Evolutionary conservation across 2,329 filamentous ascomycete species (phyloP).

Genomic region (Fusarium praegraminearum): DNA sequence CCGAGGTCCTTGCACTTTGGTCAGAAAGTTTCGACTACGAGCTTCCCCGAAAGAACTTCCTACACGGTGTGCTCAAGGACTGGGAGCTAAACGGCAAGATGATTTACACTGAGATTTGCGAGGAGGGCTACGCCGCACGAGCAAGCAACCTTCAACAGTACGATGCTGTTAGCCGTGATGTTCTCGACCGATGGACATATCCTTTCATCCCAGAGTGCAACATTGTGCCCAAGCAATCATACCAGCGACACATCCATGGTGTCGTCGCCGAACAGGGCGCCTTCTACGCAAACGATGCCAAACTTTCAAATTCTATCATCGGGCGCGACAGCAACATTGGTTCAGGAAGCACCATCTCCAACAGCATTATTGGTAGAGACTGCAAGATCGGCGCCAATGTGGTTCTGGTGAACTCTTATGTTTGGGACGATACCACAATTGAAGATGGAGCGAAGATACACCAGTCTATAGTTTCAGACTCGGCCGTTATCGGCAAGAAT

Average conservation of each 20-base stretch:
- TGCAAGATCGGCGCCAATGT: slow-evolving; percentile 91
- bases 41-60: slow-evolving; percentile 85
- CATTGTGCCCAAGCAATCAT: slow-evolving; percentile 80
- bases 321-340: slow-evolving; percentile 82
- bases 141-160: slow-evolving; percentile 90
- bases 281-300: slow-evolving; percentile 76
- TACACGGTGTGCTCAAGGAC: slow-evolving; percentile 94
- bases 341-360: slow-evolving; percentile 74
- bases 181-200: slow-evolving; percentile 88
- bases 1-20: slow-evolving; percentile 94
- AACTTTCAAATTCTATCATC: slow-evolving; percentile 78
- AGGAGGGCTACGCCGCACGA: slow-evolving; percentile 85
- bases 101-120: slow-evolving; percentile 90
- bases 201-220: slow-evolving; percentile 93
- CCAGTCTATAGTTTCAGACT: slow-evolving; percentile 81
- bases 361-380: slow-evolving; percentile 84
- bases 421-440: slow-evolving; percentile 88
- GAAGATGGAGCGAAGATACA: slow-evolving; percentile 78
- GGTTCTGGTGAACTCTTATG: slow-evolving; percentile 79
- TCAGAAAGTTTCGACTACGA: slow-evolving; percentile 99
- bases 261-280: slow-evolving; percentile 85
- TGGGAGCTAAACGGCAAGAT: slow-evolving; percentile 97
- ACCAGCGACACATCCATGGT: slow-evolving; percentile 75
- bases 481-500: slow-evolving; percentile 76
- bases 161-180: slow-evolving; percentile 86